Evolutionary conservation across 2,329 filamentous ascomycete genomes (phyloP).

Genomic region (Fusarium sp.): DNA sequence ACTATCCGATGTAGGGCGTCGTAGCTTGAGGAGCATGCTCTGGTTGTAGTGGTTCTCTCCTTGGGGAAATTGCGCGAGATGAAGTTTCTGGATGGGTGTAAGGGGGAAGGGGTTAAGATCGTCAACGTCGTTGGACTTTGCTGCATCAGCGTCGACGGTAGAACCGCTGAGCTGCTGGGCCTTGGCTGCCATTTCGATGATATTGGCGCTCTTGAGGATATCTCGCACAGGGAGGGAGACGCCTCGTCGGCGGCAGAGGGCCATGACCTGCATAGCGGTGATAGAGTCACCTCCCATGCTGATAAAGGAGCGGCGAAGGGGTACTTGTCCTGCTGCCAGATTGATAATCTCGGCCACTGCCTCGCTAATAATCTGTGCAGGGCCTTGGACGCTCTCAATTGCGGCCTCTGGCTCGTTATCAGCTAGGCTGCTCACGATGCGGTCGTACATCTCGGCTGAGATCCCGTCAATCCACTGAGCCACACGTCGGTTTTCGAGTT

Average conservation of each 20-base stretch:
- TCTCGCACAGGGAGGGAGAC: not conserved
- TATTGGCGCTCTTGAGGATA: constrained; percentile 3
- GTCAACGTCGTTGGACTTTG: not conserved
- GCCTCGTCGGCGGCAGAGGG: not conserved
- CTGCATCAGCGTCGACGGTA: not conserved
- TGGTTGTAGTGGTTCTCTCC: constrained; percentile 4
- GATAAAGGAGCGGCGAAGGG: not conserved
- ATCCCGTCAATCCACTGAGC: not conserved
- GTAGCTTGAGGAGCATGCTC: constrained; percentile 3
- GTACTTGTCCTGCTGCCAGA: not conserved
- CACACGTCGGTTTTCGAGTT: not conserved
- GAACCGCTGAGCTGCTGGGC: not conserved
- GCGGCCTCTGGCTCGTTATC: not conserved
- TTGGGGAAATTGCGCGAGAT: not conserved
- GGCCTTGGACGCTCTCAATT: not conserved
- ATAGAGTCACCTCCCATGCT: not conserved
- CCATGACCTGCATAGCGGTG: constrained; percentile 6
- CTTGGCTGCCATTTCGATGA: not conserved
- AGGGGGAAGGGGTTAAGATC: not conserved
- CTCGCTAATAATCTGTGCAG: not conserved
- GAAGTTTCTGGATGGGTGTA: not conserved
- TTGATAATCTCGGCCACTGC: constrained; percentile 2
- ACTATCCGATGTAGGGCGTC: not conserved
- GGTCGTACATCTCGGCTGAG: constrained; percentile 3
- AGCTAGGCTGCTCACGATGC: not conserved